Percentiles rank a stretch among this genome's conserved stretches.
phyloP scores from a whole-genome alignment of 164 flowering plant species.

The Vitis cinerea region DNA sequence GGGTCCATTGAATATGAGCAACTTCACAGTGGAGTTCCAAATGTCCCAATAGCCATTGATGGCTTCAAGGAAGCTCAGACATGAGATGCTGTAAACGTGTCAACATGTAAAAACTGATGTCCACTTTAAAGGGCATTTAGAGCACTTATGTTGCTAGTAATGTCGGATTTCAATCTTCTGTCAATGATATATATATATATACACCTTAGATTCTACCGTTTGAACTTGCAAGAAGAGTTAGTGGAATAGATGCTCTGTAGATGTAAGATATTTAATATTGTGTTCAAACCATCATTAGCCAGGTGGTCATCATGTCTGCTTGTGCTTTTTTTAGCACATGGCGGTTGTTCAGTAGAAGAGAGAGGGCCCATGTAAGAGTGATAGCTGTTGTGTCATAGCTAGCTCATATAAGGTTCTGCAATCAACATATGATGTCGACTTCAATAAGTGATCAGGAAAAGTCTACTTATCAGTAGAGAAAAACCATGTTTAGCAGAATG shows the following conservation, averaged over 20 bases:
- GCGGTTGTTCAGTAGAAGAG: not conserved
- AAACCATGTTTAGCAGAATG: no score
- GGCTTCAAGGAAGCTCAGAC: conserved; percentile 28
- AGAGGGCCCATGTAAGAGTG: conserved; percentile 3
- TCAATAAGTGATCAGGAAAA: no score
- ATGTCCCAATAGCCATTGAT: conserved; percentile 22
- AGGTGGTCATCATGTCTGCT: not conserved
- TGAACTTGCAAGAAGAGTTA: no score
- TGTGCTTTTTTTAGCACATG: not conserved
- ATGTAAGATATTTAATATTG: no score
- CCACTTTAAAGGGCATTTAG: not conserved
- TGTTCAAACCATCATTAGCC: no score
- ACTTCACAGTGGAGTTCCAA: conserved; percentile 31
- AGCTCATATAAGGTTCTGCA: conserved; percentile 1
- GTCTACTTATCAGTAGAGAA: no score
- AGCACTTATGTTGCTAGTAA: not conserved
- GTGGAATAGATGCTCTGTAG: no score
- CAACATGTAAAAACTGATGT: not conserved
- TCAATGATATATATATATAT: no score
- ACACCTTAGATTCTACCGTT: no score
- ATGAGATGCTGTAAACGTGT: not conserved
- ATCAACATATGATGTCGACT: no score
- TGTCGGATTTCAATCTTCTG: no score
- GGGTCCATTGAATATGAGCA: conserved; percentile 43
- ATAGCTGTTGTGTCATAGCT: not conserved